Percentiles rank a stretch among this genome's conserved stretches.
Evolutionary conservation across 306 rosid genomes (phyloP).

Genomic region (Acacia melanoxylon): DNA sequence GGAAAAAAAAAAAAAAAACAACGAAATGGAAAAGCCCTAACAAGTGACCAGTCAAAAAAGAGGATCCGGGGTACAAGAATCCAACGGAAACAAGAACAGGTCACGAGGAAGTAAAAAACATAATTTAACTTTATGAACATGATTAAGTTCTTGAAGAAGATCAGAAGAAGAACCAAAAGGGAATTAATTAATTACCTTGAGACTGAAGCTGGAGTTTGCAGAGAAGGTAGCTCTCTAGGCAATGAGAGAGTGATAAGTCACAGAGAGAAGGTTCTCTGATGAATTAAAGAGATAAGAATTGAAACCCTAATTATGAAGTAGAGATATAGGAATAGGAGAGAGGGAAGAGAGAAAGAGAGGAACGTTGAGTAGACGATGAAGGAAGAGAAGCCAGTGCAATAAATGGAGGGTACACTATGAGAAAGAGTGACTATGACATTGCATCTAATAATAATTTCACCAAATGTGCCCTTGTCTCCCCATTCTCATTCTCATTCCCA

Average conservation of each 20-base stretch:
- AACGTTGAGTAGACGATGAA: slow-evolving; percentile 77
- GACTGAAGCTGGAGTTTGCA: slow-evolving; percentile 31
- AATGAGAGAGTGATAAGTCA: slow-evolving; percentile 38
- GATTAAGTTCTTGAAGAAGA: slow-evolving; percentile 29
- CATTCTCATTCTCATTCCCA: slow-evolving; percentile 34
- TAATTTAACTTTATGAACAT: slow-evolving; percentile 35
- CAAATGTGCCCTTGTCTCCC: slow-evolving; percentile 59
- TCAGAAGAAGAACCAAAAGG: slow-evolving; percentile 45
- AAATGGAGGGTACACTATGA: slow-evolving; percentile 84
- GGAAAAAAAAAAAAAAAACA: neutral
- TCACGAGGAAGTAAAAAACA: slow-evolving; percentile 12
- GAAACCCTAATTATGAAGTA: slow-evolving; percentile 55
- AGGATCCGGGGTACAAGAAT: slow-evolving; percentile 37
- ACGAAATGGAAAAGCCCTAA: slow-evolving; percentile 44
- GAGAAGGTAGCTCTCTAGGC: slow-evolving; percentile 38
- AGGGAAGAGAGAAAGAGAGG: slow-evolving; percentile 41
- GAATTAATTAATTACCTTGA: slow-evolving; percentile 40
- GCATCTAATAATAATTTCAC: slow-evolving; percentile 74
- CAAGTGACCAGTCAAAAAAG: slow-evolving; percentile 29
- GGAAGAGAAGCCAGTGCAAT: slow-evolving; percentile 54
- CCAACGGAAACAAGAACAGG: slow-evolving; percentile 32
- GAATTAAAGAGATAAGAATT: neutral
- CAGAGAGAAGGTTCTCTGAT: slow-evolving; percentile 15
- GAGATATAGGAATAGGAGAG: neutral
- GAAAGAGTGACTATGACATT: slow-evolving; percentile 91